These are phyloP conservation scores for Exsudoporus floridanus DNA, from an alignment of 1,284 basidiomycete genomes.

Conservation along the genomic window DNA sequence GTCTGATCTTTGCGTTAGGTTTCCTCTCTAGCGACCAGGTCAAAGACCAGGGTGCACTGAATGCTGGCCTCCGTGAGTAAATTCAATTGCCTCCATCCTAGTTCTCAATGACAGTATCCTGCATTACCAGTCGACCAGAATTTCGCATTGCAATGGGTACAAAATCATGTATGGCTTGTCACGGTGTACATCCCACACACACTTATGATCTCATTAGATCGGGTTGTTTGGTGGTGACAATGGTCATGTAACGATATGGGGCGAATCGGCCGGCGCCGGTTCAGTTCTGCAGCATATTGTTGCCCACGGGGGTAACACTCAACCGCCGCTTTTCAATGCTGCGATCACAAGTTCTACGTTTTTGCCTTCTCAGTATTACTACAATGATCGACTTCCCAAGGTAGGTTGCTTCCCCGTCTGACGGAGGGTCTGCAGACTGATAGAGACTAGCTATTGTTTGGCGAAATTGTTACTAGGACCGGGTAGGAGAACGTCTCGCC, in stretches of 20 bases:
- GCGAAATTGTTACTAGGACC: slow-evolving; percentile 10
- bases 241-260: slow-evolving; percentile 32
- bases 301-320: slow-evolving; percentile 20
- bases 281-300: slow-evolving; percentile 25
- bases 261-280: slow-evolving; percentile 24
- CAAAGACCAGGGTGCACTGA: slow-evolving; percentile 29
- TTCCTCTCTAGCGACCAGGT: slow-evolving; percentile 32
- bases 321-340: slow-evolving; percentile 21
- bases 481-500: slow-evolving; percentile 10
- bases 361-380: slow-evolving; percentile 31
- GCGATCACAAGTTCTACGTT: slow-evolving; percentile 30
- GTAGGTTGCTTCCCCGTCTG: not conserved
- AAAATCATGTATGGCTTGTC: slow-evolving; percentile 23
- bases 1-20: slow-evolving; percentile 13
- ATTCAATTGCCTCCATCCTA: not conserved
- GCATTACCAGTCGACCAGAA: slow-evolving; percentile 28
- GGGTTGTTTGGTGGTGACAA: slow-evolving; percentile 30
- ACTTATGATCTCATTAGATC: slow-evolving; percentile 19
- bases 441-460: slow-evolving; percentile 21
- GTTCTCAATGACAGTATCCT: not conserved
- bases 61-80: slow-evolving; percentile 33
- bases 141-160: slow-evolving; percentile 35
- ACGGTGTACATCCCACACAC: not conserved
- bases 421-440: not conserved
- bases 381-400: slow-evolving; percentile 22